Evolutionary conservation across 1,284 basidiomycete genomes (phyloP).

Genomic region (Xerocomus nothofagi): DNA sequence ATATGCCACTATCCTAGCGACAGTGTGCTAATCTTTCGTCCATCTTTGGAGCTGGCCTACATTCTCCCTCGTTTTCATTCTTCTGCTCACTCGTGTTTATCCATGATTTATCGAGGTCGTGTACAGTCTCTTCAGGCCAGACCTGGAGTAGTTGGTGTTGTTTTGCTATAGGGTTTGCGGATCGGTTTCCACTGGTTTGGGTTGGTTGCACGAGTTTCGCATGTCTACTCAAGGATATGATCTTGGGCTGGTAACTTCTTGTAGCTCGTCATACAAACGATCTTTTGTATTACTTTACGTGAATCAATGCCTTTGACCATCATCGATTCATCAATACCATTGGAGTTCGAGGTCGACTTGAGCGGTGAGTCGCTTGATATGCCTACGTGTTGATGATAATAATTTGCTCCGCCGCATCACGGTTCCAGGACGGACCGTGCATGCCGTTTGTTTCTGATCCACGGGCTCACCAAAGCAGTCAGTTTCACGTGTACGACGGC

Average conservation of each 20-base stretch:
- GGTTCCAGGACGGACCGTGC: too few relatives aligned
- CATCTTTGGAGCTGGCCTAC: constrained; percentile 13
- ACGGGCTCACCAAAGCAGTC: too few relatives aligned
- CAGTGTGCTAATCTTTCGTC: background rate
- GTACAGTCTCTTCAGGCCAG: constrained; percentile 10
- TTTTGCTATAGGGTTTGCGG: constrained; percentile 7
- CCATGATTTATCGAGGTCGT: constrained; percentile 15
- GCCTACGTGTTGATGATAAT: too few relatives aligned
- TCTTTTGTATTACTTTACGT: constrained; percentile 14
- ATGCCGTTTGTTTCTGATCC: too few relatives aligned
- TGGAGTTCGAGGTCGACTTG: background rate
- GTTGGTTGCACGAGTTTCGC: constrained; percentile 4
- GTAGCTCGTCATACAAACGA: constrained; percentile 5
- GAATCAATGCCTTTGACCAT: background rate
- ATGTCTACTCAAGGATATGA: constrained; percentile 3
- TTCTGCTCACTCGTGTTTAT: constrained; percentile 16
- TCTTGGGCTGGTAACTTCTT: constrained; percentile 8
- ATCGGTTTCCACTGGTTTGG: constrained; percentile 17
- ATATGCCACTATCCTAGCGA: constrained; percentile 28
- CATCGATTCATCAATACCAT: too few relatives aligned
- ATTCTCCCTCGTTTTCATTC: constrained; percentile 2
- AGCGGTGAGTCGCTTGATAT: background rate
- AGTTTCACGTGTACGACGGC: too few relatives aligned
- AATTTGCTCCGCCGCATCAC: background rate
- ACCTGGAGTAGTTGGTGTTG: constrained; percentile 10